Evolutionary conservation across 495 filamentous ascomycete genomes (phyloP).

Genomic region (Penicillium angulare): DNA sequence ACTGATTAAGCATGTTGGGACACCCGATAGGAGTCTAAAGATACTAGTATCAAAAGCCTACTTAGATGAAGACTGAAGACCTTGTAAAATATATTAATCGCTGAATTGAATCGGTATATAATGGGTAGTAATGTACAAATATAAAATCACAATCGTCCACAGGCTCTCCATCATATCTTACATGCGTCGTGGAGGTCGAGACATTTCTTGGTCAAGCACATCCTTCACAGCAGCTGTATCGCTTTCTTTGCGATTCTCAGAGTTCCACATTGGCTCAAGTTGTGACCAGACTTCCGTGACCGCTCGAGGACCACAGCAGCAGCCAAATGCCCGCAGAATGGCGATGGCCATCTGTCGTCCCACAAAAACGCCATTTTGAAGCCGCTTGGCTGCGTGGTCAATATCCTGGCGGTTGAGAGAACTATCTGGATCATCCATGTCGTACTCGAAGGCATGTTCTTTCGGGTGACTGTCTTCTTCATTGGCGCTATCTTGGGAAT

Average conservation of each 20-base stretch:
- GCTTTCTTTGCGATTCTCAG: constrained; percentile 31
- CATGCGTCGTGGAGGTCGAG: constrained; percentile 6
- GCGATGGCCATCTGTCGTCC: constrained; percentile 40
- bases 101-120: constrained; percentile 28
- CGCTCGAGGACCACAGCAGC: constrained; percentile 36
- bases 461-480: too few relatives aligned
- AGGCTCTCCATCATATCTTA: constrained; percentile 5
- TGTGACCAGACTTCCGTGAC: constrained; percentile 42
- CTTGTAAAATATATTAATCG: constrained; percentile 5
- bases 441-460: too few relatives aligned
- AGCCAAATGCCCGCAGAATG: constrained; percentile 44
- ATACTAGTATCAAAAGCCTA: too few relatives aligned
- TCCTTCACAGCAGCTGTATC: constrained; percentile 40
- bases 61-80: not conserved
- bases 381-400: constrained; percentile 19
- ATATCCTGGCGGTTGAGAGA: constrained; percentile 15
- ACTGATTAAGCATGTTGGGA: too few relatives aligned
- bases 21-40: too few relatives aligned
- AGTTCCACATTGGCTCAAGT: constrained; percentile 44
- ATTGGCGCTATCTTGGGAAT: too few relatives aligned
- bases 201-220: constrained; percentile 40
- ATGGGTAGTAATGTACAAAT: constrained; percentile 37
- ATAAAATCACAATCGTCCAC: constrained; percentile 3
- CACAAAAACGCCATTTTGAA: constrained; percentile 45
- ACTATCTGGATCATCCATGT: constrained; percentile 22